Conservation (phyloP, 2,329 filamentous ascomycete genomes). For the Harringtonia lauricola region DNA sequence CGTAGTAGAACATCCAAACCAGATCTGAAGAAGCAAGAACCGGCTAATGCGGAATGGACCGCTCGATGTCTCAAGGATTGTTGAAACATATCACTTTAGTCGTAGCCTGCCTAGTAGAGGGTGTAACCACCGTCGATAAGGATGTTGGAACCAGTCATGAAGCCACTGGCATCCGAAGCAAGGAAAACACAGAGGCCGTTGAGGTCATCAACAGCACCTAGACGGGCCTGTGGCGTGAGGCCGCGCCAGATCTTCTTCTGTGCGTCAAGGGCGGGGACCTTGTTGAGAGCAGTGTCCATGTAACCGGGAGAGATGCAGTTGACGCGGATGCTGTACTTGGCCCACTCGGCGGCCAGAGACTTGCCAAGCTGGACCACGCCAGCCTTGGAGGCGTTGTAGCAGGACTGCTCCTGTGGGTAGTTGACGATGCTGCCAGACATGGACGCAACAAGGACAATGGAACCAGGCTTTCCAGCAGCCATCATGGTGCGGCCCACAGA, state of each 20-base stretch:
- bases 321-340: slow-evolving; percentile 68
- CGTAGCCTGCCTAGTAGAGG: slow-evolving; percentile 27
- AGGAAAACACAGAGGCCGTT: slow-evolving; percentile 71
- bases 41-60: too few relatives aligned
- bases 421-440: slow-evolving; percentile 81
- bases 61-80: too few relatives aligned
- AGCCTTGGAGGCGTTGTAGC: slow-evolving; percentile 78
- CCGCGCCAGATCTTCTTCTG: slow-evolving; percentile 75
- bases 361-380: slow-evolving; percentile 69
- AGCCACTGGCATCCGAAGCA: slow-evolving; percentile 58
- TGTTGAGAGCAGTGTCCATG: slow-evolving; percentile 77
- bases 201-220: slow-evolving; percentile 64
- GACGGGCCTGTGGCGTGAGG: slow-evolving; percentile 60
- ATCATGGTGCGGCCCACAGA: slow-evolving; percentile 65
- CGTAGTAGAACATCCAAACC: not conserved
- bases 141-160: slow-evolving; percentile 70
- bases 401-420: slow-evolving; percentile 73
- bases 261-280: slow-evolving; percentile 63
- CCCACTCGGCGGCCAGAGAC: slow-evolving; percentile 76
- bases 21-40: not conserved
- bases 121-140: slow-evolving; percentile 62
- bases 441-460: slow-evolving; percentile 65
- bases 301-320: slow-evolving; percentile 80
- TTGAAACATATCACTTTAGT: too few relatives aligned
- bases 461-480: slow-evolving; percentile 56